Evolutionary conservation across 441 rosid species (phyloP).

Genomic region (Pelargonium fulgidum): DNA sequence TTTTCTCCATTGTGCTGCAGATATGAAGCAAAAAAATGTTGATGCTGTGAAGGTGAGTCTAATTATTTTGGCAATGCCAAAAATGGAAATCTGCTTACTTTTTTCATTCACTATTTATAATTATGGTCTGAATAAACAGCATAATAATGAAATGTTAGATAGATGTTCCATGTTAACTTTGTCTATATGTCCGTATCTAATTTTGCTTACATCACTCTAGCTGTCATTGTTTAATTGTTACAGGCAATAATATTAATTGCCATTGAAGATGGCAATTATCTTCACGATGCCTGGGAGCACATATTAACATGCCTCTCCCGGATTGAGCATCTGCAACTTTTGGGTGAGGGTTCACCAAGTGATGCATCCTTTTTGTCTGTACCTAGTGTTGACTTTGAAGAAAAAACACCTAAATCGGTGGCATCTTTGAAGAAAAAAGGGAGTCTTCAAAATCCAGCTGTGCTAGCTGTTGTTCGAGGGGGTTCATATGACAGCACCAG

Average conservation of each 20-base stretch:
- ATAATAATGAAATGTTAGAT: background rate
- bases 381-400: conserved; percentile 68
- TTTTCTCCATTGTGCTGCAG: conserved; percentile 86
- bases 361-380: conserved; percentile 76
- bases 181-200: background rate
- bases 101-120: conserved; percentile 16
- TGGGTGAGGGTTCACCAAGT: conserved; percentile 94
- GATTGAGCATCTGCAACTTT: conserved; percentile 86
- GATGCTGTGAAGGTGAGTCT: conserved; percentile 84
- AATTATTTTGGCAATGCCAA: conserved; percentile 8
- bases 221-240: conserved; percentile 13
- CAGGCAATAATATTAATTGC: conserved; percentile 93
- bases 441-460: conserved; percentile 84
- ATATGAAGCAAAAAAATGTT: conserved; percentile 97
- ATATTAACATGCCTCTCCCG: conserved; percentile 92
- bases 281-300: conserved; percentile 98
- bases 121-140: background rate
- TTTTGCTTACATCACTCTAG: too few species aligned
- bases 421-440: conserved; percentile 59
- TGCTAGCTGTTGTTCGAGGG: conserved; percentile 98
- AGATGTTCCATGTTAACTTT: background rate
- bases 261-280: conserved; percentile 90
- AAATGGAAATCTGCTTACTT: background rate
- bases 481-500: conserved; percentile 88
- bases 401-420: conserved; percentile 31